Conservation (phyloP, 2,329 filamentous ascomycete species). For the Alternaria triticina region DNA sequence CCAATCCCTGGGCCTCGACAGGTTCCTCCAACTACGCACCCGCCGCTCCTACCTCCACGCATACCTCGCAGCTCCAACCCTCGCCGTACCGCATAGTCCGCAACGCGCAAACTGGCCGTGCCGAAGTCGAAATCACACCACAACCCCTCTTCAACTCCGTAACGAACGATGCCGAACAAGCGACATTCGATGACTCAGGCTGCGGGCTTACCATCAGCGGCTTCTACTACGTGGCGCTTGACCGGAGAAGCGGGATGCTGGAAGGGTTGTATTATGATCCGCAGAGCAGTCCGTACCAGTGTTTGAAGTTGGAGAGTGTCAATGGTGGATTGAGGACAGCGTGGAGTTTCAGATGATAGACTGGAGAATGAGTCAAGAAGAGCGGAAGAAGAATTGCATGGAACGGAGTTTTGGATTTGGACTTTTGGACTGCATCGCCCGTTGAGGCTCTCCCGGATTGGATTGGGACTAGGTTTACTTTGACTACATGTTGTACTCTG, state of each 20-base stretch:
- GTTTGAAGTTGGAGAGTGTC: conserved; percentile 53
- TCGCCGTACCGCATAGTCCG: conserved; percentile 26
- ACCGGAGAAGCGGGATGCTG: conserved; percentile 54
- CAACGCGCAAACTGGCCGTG: conserved; percentile 16
- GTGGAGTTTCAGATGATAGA: conserved; percentile 45
- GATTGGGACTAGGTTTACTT: not conserved
- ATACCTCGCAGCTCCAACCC: conserved; percentile 10
- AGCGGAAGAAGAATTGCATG: not conserved
- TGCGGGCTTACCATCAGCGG: conserved; percentile 60
- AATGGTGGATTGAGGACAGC: conserved; percentile 44
- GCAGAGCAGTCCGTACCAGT: conserved; percentile 61
- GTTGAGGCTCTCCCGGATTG: conserved; percentile 10
- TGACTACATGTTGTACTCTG: not conserved
- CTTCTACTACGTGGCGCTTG: conserved; percentile 61
- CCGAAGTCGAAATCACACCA: conserved; percentile 20
- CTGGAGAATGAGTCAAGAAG: conserved; percentile 15
- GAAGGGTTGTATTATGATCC: conserved; percentile 63
- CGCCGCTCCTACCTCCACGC: not conserved
- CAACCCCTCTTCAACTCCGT: conserved; percentile 1
- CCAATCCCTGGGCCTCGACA: not conserved
- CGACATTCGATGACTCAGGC: conserved; percentile 41
- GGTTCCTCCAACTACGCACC: conserved; percentile 1
- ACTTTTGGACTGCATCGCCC: conserved; percentile 8
- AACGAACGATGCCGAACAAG: conserved; percentile 26
- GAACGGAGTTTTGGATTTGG: not conserved